phyloP scores from a whole-genome alignment of 148 eudicot genomes.

The Polygonum aviculare region DNA sequence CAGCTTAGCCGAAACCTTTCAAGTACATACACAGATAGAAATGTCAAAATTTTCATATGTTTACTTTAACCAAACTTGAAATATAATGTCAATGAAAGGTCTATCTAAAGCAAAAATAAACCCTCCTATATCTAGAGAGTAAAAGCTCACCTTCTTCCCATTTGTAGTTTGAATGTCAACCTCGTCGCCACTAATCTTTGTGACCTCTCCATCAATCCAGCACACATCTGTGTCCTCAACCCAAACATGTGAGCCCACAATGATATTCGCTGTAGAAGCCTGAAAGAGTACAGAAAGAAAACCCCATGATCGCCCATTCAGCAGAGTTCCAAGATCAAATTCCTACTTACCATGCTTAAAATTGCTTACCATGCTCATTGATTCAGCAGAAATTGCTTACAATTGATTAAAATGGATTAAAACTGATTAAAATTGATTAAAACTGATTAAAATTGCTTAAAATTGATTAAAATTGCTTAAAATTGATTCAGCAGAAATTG shows the following conservation, averaged over 20 bases:
- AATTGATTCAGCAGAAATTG: no score
- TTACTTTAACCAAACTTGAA: not conserved
- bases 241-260: slow-evolving; percentile 60
- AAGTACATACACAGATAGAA: not conserved
- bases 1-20: slow-evolving; percentile 42
- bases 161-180: slow-evolving; percentile 33
- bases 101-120: not conserved
- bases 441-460: no score
- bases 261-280: slow-evolving; percentile 45
- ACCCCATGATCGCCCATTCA: not conserved
- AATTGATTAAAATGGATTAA: no score
- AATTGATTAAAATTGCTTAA: no score
- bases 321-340: not conserved
- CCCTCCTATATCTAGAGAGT: not conserved
- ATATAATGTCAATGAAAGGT: not conserved
- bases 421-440: no score
- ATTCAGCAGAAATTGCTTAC: no score
- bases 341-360: not conserved
- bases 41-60: not conserved
- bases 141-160: slow-evolving; percentile 37
- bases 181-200: slow-evolving; percentile 38
- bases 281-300: slow-evolving; percentile 15
- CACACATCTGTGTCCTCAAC: slow-evolving; percentile 41
- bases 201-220: slow-evolving; percentile 59
- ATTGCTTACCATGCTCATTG: not conserved